Percentiles rank a stretch among this genome's conserved stretches.
Evolutionary conservation across 2,329 filamentous ascomycete species (phyloP).

Genomic region (Beauveria bassiana): DNA sequence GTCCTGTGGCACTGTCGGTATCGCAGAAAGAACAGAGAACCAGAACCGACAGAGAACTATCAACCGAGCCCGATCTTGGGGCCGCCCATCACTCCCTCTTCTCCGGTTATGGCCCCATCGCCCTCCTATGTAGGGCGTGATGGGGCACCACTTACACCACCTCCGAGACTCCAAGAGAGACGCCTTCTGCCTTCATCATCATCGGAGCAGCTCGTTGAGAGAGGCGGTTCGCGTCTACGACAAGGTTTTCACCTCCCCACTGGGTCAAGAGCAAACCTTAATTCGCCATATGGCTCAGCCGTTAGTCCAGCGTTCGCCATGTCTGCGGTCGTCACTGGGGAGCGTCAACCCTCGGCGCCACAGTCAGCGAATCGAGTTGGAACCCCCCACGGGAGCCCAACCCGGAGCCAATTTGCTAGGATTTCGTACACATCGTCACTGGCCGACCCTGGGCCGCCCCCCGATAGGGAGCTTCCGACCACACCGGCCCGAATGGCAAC

Average conservation of each 20-base stretch:
- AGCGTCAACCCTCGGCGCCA: background rate
- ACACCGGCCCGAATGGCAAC: constrained; percentile 17
- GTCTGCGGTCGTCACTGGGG: background rate
- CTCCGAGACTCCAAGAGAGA: constrained; percentile 40
- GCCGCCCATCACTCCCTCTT: constrained; percentile 27
- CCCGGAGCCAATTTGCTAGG: constrained; percentile 1
- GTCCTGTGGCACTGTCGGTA: constrained; percentile 9
- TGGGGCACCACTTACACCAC: constrained; percentile 32
- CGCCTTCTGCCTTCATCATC: constrained; percentile 30
- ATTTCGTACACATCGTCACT: constrained; percentile 10
- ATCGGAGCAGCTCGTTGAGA: background rate
- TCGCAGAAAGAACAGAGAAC: background rate
- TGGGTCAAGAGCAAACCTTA: background rate
- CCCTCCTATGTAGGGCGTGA: constrained; percentile 19
- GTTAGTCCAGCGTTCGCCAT: background rate
- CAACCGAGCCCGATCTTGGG: constrained; percentile 3
- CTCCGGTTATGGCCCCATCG: constrained; percentile 31
- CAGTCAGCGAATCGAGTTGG: background rate
- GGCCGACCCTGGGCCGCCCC: constrained; percentile 35
- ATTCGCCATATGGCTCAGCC: background rate
- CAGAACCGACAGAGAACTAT: background rate
- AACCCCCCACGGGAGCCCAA: background rate
- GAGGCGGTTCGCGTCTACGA: background rate
- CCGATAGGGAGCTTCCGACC: constrained; percentile 34
- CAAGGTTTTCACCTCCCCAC: constrained; percentile 3